Conservation (phyloP, 768 basidiomycete genomes). For the Serendipita sp. region DNA sequence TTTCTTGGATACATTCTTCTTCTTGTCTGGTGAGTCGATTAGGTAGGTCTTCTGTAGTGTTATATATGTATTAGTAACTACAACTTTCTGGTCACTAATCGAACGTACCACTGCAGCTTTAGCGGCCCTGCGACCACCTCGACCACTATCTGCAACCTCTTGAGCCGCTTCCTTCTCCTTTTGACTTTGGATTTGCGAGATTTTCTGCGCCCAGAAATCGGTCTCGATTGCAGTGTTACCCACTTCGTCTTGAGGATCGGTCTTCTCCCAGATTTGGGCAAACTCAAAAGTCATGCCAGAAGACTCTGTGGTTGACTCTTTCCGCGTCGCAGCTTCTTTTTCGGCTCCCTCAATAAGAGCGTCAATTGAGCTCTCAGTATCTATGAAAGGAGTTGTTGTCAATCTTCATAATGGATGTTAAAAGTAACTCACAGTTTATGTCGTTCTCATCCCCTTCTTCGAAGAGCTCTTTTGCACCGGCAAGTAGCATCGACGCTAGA, state of each 20-base stretch:
- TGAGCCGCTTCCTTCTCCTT: constrained; percentile 29
- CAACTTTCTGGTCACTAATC: neutral
- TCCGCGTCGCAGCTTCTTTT: constrained; percentile 42
- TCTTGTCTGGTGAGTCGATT: constrained; percentile 24
- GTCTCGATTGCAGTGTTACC: constrained; percentile 28
- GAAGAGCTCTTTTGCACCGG: constrained; percentile 76
- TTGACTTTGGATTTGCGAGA: constrained; percentile 32
- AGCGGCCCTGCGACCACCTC: constrained; percentile 44
- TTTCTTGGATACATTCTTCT: constrained; percentile 18
- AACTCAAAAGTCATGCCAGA: constrained; percentile 58
- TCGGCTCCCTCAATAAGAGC: constrained; percentile 78
- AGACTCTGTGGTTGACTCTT: constrained; percentile 29
- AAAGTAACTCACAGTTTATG: constrained; percentile 40
- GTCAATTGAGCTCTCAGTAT: constrained; percentile 67
- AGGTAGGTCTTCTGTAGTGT: constrained; percentile 19
- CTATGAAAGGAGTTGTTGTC: constrained; percentile 15
- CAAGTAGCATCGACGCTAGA: constrained; percentile 76
- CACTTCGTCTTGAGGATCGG: constrained; percentile 50
- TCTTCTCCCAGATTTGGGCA: constrained; percentile 81
- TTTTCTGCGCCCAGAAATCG: constrained; percentile 70
- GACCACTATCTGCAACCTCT: constrained; percentile 43
- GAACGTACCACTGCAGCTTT: constrained; percentile 37
- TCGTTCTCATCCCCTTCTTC: constrained; percentile 46
- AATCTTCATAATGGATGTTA: neutral
- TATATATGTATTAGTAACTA: constrained; percentile 6